Evolutionary conservation across 768 basidiomycete genomes (phyloP).

Genomic region (Lentinula detonsa): DNA sequence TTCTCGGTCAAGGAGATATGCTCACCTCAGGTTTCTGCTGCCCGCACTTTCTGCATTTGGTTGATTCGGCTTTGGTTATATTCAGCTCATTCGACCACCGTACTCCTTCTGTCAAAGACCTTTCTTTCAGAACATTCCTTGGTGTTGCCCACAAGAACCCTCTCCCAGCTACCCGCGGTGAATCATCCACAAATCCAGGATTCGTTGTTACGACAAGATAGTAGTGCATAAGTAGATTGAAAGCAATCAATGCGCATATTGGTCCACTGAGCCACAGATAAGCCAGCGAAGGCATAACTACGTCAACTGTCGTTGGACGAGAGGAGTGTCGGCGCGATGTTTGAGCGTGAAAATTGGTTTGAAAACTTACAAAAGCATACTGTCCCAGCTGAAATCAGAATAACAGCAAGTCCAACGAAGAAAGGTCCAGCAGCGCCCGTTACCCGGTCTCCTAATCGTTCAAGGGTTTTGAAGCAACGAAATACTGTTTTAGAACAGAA

Average conservation of each 20-base stretch:
- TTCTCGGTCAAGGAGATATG: not conserved
- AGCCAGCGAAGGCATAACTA: conserved; percentile 63
- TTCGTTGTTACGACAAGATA: conserved; percentile 74
- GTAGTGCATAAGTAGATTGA: conserved; percentile 80
- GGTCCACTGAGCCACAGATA: conserved; percentile 58
- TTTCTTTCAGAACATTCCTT: conserved; percentile 19
- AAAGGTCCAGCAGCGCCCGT: conserved; percentile 91
- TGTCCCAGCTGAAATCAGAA: conserved; percentile 62
- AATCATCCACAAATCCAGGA: conserved; percentile 76
- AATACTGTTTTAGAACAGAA: conserved; percentile 42
- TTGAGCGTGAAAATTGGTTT: not conserved
- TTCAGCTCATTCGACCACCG: conserved; percentile 44
- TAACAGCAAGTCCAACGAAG: conserved; percentile 77
- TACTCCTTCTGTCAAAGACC: conserved; percentile 34
- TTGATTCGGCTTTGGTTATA: conserved; percentile 48
- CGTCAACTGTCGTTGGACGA: conserved; percentile 52
- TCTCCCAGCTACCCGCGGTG: conserved; percentile 31
- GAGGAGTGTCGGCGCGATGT: not conserved
- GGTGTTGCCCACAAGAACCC: conserved; percentile 55
- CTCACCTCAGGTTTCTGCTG: conserved; percentile 74
- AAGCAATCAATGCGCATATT: conserved; percentile 64
- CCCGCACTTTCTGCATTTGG: conserved; percentile 66
- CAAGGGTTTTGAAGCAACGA: conserved; percentile 53
- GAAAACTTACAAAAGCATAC: conserved; percentile 73
- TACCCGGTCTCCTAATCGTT: conserved; percentile 68